Evolutionary conservation across 331 rosid genomes (phyloP).

Genomic region (Arachis monticola): DNA sequence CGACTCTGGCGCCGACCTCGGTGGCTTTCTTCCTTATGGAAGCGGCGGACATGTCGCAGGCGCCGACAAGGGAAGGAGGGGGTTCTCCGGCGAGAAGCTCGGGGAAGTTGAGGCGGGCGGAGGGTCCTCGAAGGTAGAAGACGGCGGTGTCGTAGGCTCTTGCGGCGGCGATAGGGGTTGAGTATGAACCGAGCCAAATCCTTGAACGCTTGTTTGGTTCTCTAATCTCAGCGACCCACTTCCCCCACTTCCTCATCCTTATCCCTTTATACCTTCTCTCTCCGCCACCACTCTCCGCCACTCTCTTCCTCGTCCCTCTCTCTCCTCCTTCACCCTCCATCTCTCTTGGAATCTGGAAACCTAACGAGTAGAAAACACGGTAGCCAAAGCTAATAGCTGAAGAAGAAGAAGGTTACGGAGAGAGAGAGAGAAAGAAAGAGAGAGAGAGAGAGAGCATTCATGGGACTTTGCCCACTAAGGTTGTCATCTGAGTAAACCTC

Average conservation of each 20-base stretch:
- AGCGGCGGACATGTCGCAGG: constrained; percentile 84
- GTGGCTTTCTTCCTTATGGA: constrained; percentile 83
- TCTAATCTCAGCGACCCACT: constrained; percentile 99
- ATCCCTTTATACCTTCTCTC: constrained; percentile 94
- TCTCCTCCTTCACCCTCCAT: constrained; percentile 40
- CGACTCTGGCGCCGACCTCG: constrained; percentile 94
- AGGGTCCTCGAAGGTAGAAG: constrained; percentile 82
- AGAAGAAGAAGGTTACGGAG: neutral
- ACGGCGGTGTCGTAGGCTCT: constrained; percentile 98
- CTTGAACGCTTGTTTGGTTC: constrained; percentile 97
- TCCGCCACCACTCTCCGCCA: constrained; percentile 21
- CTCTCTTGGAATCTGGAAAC: constrained; percentile 9
- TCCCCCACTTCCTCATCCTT: constrained; percentile 99
- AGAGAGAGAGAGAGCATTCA: constrained; percentile 18
- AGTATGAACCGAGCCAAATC: constrained; percentile 98
- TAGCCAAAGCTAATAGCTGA: neutral
- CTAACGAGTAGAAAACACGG: constrained; percentile 37
- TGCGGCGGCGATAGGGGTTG: constrained; percentile 94
- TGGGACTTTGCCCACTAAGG: constrained; percentile 58
- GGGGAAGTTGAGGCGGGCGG: constrained; percentile 95
- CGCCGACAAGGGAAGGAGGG: constrained; percentile 4
- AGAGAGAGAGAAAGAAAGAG: neutral
- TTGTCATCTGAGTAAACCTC: constrained; percentile 67
- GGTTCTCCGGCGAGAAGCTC: constrained; percentile 57
- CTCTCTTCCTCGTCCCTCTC: constrained; percentile 49